Evolutionary conservation across 371 early-diverging fungal species (phyloP), one percentile per base, ranked within the genome.

Genomic region (Mortierella sp.): DNA sequence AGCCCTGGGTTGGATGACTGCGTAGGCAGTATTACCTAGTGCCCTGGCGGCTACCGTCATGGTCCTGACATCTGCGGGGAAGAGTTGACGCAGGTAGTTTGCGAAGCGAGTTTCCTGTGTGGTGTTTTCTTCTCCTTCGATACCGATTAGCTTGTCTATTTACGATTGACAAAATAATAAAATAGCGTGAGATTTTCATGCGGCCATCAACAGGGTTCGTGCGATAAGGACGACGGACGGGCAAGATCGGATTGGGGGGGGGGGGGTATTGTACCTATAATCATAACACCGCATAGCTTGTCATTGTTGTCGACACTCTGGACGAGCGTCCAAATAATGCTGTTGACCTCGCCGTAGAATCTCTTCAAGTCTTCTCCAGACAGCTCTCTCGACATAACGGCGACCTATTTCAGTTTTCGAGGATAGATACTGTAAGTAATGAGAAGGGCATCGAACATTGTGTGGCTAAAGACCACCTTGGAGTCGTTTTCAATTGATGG

Each of bases 91-190:
- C 60, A 98, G 88, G 80, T 96, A 97, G 84, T 96, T 97, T 34
- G 96, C 95, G 80, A 96, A 97, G 52, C 97, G 94, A 6, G 94
- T 92, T 44, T 93, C 88, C 82, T 95, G 94, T 57, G 92, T 94
- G n/a, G 96, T 94, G 88, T 95, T 96, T 76, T 96, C 96, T 81
- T 97, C 97, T 34, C 93, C 92, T 76, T 97, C 97, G 45, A 97
- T 91, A 50, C 96, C 97, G 74, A 97, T 96, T 72, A 98, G 88
- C 72, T 93, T 92, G 86, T 97, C 97, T 96, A 88, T 68, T n/a
- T 21, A 31, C 26, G 16, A 34, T 3, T 24, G 42, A 6, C 14
- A 44, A 34, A 42, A 9, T 9, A 74, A 9, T 31, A 44, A 45
- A 24, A 3, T 14, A 21, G 45, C 42, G 68, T 68, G 68, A 68